These are phyloP conservation scores for Stephanodiscus triporus DNA, from an alignment of 108 stramenopile genomes.

Conservation along the genomic window DNA sequence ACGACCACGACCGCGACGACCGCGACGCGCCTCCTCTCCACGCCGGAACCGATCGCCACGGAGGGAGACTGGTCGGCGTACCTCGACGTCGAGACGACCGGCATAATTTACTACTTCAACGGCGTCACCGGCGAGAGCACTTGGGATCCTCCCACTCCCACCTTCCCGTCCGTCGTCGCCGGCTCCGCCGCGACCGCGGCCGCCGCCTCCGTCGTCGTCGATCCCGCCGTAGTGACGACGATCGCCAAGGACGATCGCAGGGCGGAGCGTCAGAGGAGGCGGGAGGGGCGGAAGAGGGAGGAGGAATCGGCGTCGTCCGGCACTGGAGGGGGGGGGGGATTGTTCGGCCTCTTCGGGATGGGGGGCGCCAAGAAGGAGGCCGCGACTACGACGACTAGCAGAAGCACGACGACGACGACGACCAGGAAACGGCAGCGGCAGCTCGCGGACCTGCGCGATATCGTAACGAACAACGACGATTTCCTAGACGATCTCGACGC, in stretches of 20 bases:
- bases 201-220: neutral
- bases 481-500: slow-evolving; percentile 38
- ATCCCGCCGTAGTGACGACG: neutral
- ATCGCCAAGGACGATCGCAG: neutral
- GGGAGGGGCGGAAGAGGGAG: slow-evolving; percentile 11
- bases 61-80: slow-evolving; percentile 80
- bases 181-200: neutral
- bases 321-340: slow-evolving; percentile 7
- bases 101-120: slow-evolving; percentile 80
- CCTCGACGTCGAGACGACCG: slow-evolving; percentile 76
- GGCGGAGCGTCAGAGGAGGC: neutral
- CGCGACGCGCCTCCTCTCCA: slow-evolving; percentile 7
- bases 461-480: slow-evolving; percentile 31
- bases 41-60: slow-evolving; percentile 58
- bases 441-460: slow-evolving; percentile 13
- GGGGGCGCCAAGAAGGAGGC: neutral
- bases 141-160: slow-evolving; percentile 78
- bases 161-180: slow-evolving; percentile 60
- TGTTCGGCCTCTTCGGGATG: slow-evolving; percentile 31
- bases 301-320: slow-evolving; percentile 5
- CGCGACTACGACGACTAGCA: slow-evolving; percentile 14
- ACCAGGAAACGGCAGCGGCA: neutral
- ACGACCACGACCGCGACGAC: neutral
- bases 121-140: slow-evolving; percentile 67
- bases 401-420: neutral